Evolutionary conservation across 2,329 filamentous ascomycete species (phyloP).

Genomic region (Acarospora socialis): DNA sequence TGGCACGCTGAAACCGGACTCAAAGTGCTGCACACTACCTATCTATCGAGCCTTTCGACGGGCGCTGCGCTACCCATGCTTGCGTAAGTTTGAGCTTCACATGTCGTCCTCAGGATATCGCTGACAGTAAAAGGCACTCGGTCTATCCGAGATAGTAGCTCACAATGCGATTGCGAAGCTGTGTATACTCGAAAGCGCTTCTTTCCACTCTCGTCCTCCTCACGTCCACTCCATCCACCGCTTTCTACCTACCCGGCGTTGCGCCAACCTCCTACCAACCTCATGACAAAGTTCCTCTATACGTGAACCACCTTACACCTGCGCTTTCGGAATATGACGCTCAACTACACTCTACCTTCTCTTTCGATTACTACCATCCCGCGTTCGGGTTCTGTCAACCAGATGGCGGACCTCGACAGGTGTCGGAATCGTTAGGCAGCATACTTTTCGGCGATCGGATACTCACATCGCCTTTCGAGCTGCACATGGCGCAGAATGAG

Average conservation of each 20-base stretch:
- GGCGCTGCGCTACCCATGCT: no score
- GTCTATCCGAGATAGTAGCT: neutral
- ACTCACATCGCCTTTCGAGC: slow-evolving; percentile 85
- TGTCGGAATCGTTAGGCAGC: slow-evolving; percentile 83
- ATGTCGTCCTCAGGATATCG: no score
- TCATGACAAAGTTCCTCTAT: slow-evolving; percentile 67
- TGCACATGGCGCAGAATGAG: slow-evolving; percentile 77
- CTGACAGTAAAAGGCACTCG: no score
- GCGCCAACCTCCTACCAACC: slow-evolving; percentile 82
- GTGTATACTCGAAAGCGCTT: slow-evolving; percentile 1
- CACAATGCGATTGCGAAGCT: no score
- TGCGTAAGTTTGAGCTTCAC: no score
- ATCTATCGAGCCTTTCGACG: no score
- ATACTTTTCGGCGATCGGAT: slow-evolving; percentile 96
- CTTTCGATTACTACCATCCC: slow-evolving; percentile 90
- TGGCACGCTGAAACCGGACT: no score
- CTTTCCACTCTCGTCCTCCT: slow-evolving; percentile 18
- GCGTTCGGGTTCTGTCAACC: slow-evolving; percentile 81
- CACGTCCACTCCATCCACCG: slow-evolving; percentile 31
- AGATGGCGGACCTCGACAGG: slow-evolving; percentile 57
- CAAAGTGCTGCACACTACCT: no score
- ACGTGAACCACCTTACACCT: slow-evolving; percentile 86
- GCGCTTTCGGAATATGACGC: slow-evolving; percentile 63
- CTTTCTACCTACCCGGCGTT: slow-evolving; percentile 93
- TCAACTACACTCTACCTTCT: slow-evolving; percentile 78